Percentiles rank a stretch among this genome's conserved stretches.
phyloP scores from a whole-genome alignment of 2,329 filamentous ascomycete genomes.

The Fusarium cyanostomum region DNA sequence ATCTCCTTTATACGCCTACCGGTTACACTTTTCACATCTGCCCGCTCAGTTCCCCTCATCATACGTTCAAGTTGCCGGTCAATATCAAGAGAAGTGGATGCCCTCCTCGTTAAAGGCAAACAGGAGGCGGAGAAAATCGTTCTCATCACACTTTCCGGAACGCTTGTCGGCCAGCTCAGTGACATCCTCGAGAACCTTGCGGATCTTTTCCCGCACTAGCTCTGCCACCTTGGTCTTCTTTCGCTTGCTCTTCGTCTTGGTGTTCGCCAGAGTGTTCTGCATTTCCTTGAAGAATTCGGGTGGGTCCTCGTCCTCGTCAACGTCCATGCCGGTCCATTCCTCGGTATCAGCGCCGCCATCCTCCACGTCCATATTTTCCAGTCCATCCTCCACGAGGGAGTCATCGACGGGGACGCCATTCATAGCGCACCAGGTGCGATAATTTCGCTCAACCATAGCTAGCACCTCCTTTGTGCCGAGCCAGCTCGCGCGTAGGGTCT shows the following conservation, averaged over 20 bases:
- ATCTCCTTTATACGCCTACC: conserved; percentile 20
- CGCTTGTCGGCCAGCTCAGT: conserved; percentile 84
- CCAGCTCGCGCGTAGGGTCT: conserved; percentile 84
- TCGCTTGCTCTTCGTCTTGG: conserved; percentile 74
- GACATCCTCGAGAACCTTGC: conserved; percentile 82
- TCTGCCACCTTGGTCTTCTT: conserved; percentile 83
- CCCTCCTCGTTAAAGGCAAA: conserved; percentile 89
- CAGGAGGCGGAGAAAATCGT: conserved; percentile 85
- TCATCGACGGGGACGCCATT: conserved; percentile 84
- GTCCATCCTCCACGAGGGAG: conserved; percentile 58
- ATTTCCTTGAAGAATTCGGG: conserved; percentile 84
- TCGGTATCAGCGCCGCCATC: conserved; percentile 54
- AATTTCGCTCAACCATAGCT: conserved; percentile 85
- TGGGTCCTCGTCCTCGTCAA: conserved; percentile 74
- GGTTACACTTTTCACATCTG: neutral
- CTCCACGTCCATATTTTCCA: conserved; percentile 51
- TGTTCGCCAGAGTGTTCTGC: conserved; percentile 51
- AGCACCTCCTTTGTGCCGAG: conserved; percentile 83
- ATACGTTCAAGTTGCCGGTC: conserved; percentile 2
- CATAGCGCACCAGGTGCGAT: conserved; percentile 88
- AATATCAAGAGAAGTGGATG: conserved; percentile 81
- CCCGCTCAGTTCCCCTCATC: neutral
- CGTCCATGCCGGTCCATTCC: conserved; percentile 60
- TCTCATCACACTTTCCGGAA: conserved; percentile 88
- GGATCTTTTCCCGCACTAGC: conserved; percentile 86